These are phyloP conservation scores for Punica granatum DNA, from an alignment of 345 rosid species.

Conservation along the genomic window DNA sequence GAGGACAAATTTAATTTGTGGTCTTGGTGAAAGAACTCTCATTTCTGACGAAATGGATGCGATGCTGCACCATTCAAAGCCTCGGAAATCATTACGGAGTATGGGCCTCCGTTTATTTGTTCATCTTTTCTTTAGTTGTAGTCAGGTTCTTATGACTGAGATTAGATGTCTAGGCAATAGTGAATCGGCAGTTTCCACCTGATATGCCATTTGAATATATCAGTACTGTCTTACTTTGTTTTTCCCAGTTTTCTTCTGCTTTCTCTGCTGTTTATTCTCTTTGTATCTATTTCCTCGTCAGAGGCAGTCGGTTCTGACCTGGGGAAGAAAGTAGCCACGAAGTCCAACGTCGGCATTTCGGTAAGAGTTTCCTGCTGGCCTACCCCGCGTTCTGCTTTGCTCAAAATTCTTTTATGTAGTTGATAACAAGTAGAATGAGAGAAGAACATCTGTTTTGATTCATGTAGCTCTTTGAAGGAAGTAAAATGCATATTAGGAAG, in stretches of 20 bases:
- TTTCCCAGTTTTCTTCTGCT: neutral
- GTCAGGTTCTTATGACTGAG: too few species aligned
- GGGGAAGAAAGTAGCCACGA: conserved; percentile 21
- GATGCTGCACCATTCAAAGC: too few species aligned
- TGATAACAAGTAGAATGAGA: neutral
- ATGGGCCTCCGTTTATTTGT: too few species aligned
- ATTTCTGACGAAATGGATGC: too few species aligned
- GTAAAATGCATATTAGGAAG: conserved; percentile 45
- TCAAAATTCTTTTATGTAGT: conserved; percentile 3
- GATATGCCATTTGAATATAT: too few species aligned
- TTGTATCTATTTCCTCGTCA: conserved; percentile 7
- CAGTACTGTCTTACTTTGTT: conserved; percentile 19
- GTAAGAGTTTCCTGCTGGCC: conserved; percentile 21
- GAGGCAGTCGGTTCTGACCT: conserved; percentile 23
- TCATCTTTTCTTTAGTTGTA: too few species aligned
- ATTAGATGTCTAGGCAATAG: too few species aligned
- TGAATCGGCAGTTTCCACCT: neutral
- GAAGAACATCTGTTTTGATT: conserved; percentile 1
- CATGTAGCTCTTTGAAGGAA: conserved; percentile 31
- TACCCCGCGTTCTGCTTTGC: neutral
- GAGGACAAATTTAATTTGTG: neutral
- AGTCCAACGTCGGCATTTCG: conserved; percentile 21
- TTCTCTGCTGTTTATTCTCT: neutral
- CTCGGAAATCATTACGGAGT: too few species aligned
- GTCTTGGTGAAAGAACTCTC: too few species aligned